Base-by-base conservation (phyloP, 139 green algal species). In the Coelastrella sp. region DNA sequence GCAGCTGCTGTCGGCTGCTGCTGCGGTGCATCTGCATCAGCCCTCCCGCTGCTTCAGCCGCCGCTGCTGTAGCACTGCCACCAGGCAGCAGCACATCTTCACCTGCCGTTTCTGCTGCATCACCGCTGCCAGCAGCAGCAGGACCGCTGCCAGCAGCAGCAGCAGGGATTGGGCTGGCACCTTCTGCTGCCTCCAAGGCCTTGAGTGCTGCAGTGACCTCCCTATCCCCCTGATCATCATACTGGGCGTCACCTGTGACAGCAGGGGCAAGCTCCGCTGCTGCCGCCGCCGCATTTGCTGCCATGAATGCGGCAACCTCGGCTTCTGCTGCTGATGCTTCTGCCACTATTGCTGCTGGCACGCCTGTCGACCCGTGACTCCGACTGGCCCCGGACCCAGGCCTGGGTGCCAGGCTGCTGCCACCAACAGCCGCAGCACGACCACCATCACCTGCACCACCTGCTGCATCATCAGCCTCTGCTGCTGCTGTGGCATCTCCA, bases 11-110 rank as follows among this genome's bases (percentile, higher is more conserved):
- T 35, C 81, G 74, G 81, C 81, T 74, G 60, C 56, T 70, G 24
- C 81, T 86, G 81, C 60, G 81, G 22, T 74, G 81, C 81, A 86
- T 86, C 81, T 74, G 58, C 81, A 86, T 70, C 5, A 86, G 20
- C 4, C 81, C 59, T 17, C 79, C 79, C 10, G 79, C 79, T 10
- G 79, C 79, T 14, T 70, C 59, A 75, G 81, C 81, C 58, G 60
- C 56, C 57, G 24, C 81, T 86, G 81, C 60, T 8, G 22, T 74
- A 59, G 57, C 65, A 35, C 81, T 74, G 22, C 81, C 27, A 10
- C 5, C 65, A 22, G 6, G 79, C 79, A 85, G 57, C 58, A 85
- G 19, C 81, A 56, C 60, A 75, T 86, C 59, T 12, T 86, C 81
- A 11, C 63, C 81, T 58, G 81, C 81, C 59, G 81, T 10, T 19